Evolutionary conservation across 1,139 yeast species (phyloP).

Genomic region (Suhomyces terraborum): DNA sequence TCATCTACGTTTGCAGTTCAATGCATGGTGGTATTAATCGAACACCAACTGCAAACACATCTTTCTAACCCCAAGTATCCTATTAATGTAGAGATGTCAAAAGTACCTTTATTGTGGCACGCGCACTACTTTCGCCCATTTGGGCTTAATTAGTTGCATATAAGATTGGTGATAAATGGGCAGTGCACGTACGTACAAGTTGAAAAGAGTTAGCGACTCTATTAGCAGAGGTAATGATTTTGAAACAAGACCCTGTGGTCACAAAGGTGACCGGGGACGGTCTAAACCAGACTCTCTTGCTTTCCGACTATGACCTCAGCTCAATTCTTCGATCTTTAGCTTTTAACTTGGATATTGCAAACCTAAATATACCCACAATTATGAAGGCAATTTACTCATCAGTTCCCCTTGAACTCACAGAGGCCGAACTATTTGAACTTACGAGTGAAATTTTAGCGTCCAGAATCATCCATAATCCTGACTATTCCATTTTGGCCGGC

Average conservation of each 20-base stretch:
- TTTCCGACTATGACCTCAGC: conserved; percentile 19
- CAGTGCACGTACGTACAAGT: neutral
- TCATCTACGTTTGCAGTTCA: no score
- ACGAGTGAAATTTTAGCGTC: conserved; percentile 50
- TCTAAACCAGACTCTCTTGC: conserved; percentile 14
- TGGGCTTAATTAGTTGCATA: conserved; percentile 5
- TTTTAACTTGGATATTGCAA: conserved; percentile 22
- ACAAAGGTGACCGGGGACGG: neutral
- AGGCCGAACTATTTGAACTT: conserved; percentile 38
- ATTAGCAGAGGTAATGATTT: neutral
- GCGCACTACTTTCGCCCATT: no score
- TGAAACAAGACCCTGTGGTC: neutral
- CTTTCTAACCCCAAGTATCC: no score
- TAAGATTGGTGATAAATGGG: no score
- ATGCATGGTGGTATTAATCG: no score
- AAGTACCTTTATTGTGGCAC: neutral
- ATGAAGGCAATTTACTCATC: conserved; percentile 27
- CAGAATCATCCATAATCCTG: conserved; percentile 47
- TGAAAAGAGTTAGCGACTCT: neutral
- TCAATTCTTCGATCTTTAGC: conserved; percentile 18
- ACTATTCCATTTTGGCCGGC: conserved; percentile 51
- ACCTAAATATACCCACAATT: conserved; percentile 26
- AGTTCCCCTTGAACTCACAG: conserved; percentile 36
- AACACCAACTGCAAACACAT: no score
- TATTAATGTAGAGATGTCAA: no score